Percentiles rank a stretch among this genome's conserved stretches.
Conservation (phyloP, 225 moss, liverwort and hornwort genomes). For the Bryoerythrophyllum caledonicum region DNA sequence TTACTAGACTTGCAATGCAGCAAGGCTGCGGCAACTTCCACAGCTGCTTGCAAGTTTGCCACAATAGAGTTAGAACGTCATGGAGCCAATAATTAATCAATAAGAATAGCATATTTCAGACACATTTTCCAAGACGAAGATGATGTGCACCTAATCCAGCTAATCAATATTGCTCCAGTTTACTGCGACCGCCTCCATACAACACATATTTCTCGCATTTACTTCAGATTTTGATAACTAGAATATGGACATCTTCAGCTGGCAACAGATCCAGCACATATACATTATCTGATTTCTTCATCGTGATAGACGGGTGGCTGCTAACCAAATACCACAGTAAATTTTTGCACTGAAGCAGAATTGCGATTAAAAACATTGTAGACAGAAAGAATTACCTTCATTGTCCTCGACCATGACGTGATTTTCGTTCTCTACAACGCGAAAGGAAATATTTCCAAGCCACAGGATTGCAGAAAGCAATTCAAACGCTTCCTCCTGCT, state of each 20-base stretch:
- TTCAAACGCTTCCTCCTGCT: constrained; percentile 87
- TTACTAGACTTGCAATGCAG: constrained; percentile 74
- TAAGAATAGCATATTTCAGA: constrained; percentile 14
- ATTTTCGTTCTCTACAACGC: constrained; percentile 72
- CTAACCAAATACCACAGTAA: constrained; percentile 1
- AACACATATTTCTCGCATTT: constrained; percentile 11
- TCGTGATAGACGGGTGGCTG: background rate
- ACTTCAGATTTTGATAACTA: constrained; percentile 1
- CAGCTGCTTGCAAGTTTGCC: constrained; percentile 51
- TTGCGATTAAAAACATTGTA: background rate
- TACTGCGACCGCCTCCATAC: background rate
- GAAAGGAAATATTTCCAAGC: constrained; percentile 90
- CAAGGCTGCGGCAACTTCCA: constrained; percentile 75
- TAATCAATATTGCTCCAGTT: constrained; percentile 3
- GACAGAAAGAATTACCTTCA: constrained; percentile 46
- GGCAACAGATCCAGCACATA: background rate
- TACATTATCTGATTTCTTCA: background rate
- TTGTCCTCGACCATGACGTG: constrained; percentile 77
- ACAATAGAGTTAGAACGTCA: constrained; percentile 1
- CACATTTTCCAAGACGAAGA: constrained; percentile 4
- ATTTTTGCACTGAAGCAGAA: background rate
- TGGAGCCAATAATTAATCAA: background rate
- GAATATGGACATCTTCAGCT: background rate
- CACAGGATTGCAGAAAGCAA: constrained; percentile 87
- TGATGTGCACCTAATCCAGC: background rate